Conservation (phyloP, 1,139 yeast species). For the Neolecta irregularis region DNA sequence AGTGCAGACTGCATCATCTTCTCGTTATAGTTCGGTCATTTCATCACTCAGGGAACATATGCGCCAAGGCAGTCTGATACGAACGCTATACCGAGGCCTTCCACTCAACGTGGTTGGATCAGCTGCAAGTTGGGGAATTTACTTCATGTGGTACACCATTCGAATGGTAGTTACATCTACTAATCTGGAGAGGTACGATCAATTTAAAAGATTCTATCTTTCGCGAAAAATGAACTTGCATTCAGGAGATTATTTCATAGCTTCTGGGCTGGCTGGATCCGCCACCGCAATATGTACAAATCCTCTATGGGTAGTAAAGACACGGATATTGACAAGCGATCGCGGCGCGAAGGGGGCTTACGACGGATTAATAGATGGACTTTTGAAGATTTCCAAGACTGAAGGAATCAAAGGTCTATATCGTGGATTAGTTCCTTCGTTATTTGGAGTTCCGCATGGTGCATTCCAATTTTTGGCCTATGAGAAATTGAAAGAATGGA, state of each 20-base stretch:
- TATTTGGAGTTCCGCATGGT: slow-evolving; percentile 75
- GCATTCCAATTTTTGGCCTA: slow-evolving; percentile 76
- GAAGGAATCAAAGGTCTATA: slow-evolving; percentile 68
- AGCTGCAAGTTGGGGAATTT: slow-evolving; percentile 75
- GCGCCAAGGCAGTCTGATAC: slow-evolving; percentile 9
- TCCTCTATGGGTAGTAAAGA: slow-evolving; percentile 86
- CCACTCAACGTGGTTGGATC: slow-evolving; percentile 71
- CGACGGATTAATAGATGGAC: slow-evolving; percentile 48
- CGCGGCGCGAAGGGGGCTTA: slow-evolving; percentile 32
- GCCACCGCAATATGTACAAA: slow-evolving; percentile 64
- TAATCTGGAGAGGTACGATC: slow-evolving; percentile 10
- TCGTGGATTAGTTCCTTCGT: slow-evolving; percentile 69
- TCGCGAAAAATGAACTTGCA: slow-evolving; percentile 6
- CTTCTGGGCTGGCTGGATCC: slow-evolving; percentile 58
- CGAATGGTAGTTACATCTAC: slow-evolving; percentile 16
- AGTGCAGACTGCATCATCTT: slow-evolving; percentile 8
- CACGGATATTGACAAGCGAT: slow-evolving; percentile 42
- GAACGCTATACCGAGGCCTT: slow-evolving; percentile 56
- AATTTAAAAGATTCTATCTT: no score
- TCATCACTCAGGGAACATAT: slow-evolving; percentile 7
- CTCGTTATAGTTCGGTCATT: slow-evolving; percentile 1
- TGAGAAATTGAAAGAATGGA: slow-evolving; percentile 45
- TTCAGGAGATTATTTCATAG: slow-evolving; percentile 29
- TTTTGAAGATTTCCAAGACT: slow-evolving; percentile 31
- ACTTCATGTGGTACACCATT: slow-evolving; percentile 62